Conservation (phyloP, 805 yeast genomes). For the Cyberlindnera mycetangii region DNA sequence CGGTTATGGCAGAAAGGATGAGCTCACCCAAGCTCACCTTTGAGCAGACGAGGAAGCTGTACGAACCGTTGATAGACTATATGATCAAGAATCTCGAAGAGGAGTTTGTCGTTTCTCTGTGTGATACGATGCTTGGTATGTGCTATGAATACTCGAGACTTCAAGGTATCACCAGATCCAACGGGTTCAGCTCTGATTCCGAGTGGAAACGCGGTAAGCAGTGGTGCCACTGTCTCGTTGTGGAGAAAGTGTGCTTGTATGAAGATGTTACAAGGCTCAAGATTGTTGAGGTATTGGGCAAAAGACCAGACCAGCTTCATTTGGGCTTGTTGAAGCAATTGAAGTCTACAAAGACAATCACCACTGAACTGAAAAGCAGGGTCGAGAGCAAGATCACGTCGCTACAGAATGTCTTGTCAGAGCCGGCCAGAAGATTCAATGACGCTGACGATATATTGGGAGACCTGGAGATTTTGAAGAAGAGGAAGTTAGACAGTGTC, state of each 20-base stretch:
- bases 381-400: background rate
- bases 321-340: conserved; percentile 11
- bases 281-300: conserved; percentile 18
- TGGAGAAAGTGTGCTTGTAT: conserved; percentile 4
- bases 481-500: conserved; percentile 17
- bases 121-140: conserved; percentile 15
- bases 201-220: conserved; percentile 11
- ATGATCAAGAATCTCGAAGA: conserved; percentile 18
- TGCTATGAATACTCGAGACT: conserved; percentile 18
- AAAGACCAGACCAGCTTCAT: conserved; percentile 11
- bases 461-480: conserved; percentile 31
- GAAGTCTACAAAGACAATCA: background rate
- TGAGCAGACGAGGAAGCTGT: conserved; percentile 29
- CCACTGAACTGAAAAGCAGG: background rate
- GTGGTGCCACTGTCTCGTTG: conserved; percentile 21
- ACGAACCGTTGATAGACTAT: conserved; percentile 27
- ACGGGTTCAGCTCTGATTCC: background rate
- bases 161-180: background rate
- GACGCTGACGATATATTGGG: conserved; percentile 25
- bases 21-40: conserved; percentile 29
- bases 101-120: conserved; percentile 23
- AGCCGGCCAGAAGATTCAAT: conserved; percentile 6
- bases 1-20: conserved; percentile 34
- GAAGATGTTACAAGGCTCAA: background rate
- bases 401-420: conserved; percentile 1